Percentiles rank a stretch among this genome's conserved stretches.
phyloP scores from a whole-genome alignment of 2,329 filamentous ascomycete species.

The Cadophora sp. region DNA sequence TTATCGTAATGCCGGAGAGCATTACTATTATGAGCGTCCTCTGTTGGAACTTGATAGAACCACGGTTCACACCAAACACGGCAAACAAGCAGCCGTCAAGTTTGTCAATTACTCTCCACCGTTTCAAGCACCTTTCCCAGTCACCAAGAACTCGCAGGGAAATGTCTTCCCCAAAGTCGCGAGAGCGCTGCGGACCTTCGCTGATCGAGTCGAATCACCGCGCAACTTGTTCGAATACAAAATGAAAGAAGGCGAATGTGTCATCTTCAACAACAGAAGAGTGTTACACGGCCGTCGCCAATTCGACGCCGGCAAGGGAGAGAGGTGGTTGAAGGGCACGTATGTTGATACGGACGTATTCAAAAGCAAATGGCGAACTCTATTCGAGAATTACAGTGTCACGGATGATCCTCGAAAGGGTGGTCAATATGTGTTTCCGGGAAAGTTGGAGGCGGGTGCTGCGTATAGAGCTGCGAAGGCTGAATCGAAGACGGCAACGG shows the following conservation, averaged over 20 bases:
- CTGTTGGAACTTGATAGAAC: slow-evolving; percentile 53
- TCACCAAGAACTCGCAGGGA: slow-evolving; percentile 6
- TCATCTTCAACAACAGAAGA: slow-evolving; percentile 89
- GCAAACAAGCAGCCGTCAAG: slow-evolving; percentile 13
- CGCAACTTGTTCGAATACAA: slow-evolving; percentile 72
- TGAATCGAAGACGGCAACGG: not conserved
- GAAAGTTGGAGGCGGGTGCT: not conserved
- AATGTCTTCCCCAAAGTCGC: slow-evolving; percentile 50
- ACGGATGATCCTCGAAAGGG: not conserved
- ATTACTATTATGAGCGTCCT: slow-evolving; percentile 65
- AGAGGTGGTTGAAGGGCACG: slow-evolving; percentile 83
- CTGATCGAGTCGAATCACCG: slow-evolving; percentile 61
- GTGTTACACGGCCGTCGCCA: slow-evolving; percentile 82
- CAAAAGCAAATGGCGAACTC: slow-evolving; percentile 52
- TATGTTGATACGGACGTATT: slow-evolving; percentile 78
- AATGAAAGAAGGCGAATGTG: slow-evolving; percentile 82
- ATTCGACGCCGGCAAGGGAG: slow-evolving; percentile 72
- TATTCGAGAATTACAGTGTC: slow-evolving; percentile 36
- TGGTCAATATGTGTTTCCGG: not conserved
- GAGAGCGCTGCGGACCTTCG: slow-evolving; percentile 60
- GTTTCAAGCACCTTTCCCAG: slow-evolving; percentile 69
- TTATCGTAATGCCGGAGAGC: slow-evolving; percentile 69
- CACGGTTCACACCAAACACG: not conserved
- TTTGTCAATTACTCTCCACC: slow-evolving; percentile 76
- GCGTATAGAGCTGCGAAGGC: not conserved